Evolutionary conservation across 768 basidiomycete species (phyloP).

Genomic region (Lactarius quietus): DNA sequence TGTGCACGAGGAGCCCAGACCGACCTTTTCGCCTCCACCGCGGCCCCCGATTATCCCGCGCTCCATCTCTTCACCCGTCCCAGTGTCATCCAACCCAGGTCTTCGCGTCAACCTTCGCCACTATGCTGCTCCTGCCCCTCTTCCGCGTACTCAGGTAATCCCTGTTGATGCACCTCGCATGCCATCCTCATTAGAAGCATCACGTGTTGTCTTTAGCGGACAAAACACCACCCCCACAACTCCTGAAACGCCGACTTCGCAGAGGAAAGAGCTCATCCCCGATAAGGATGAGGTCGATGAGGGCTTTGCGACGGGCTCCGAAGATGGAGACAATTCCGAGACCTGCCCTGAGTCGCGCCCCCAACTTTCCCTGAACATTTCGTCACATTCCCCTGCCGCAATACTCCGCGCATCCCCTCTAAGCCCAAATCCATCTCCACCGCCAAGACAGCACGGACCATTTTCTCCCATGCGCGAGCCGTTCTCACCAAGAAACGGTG

Average conservation of each 20-base stretch:
- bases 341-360: constrained; percentile 9
- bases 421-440: constrained; percentile 19
- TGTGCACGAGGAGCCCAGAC: constrained; percentile 12
- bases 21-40: constrained; percentile 14
- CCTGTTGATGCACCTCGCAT: background rate
- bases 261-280: background rate
- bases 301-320: constrained; percentile 25
- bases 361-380: constrained; percentile 19
- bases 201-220: constrained; percentile 9
- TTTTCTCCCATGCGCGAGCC: constrained; percentile 14
- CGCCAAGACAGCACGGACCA: constrained; percentile 17
- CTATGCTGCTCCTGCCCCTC: constrained; percentile 24
- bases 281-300: constrained; percentile 23
- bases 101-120: constrained; percentile 25
- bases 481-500: constrained; percentile 15
- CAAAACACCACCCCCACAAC: constrained; percentile 4
- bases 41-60: constrained; percentile 12
- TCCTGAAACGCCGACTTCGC: constrained; percentile 3
- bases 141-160: background rate
- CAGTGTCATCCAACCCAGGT: background rate
- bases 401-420: constrained; percentile 5
- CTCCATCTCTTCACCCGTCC: constrained; percentile 17
- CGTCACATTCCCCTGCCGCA: constrained; percentile 14
- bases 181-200: background rate
- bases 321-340: constrained; percentile 19